Evolutionary conservation across 208 protist species (phyloP).

Genomic region (Acanthamoeba triangularis): DNA sequence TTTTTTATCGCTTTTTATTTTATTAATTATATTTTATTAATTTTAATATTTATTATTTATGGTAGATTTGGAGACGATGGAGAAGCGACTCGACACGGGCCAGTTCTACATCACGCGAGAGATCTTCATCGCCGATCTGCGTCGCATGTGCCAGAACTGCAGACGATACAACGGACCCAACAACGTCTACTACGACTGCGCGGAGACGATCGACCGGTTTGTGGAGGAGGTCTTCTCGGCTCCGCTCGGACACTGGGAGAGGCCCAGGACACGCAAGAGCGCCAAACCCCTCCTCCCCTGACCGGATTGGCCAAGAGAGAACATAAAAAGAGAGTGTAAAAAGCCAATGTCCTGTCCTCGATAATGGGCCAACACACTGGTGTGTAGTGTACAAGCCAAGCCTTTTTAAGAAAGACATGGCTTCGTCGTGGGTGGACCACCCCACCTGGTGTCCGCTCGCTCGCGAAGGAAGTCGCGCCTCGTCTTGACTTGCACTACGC

Average conservation of each 20-base stretch:
- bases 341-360: too few species aligned
- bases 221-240: conserved; percentile 36
- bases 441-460: too few species aligned
- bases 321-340: too few species aligned
- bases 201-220: conserved; percentile 49
- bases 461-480: background rate
- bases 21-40: background rate
- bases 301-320: background rate
- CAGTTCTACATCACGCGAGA: conserved; percentile 86
- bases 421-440: too few species aligned
- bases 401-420: too few species aligned
- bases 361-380: too few species aligned
- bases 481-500: background rate
- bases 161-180: conserved; percentile 18
- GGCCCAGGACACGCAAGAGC: conserved; percentile 5
- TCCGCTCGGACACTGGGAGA: conserved; percentile 5
- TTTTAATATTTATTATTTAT: background rate
- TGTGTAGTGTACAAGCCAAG: too few species aligned
- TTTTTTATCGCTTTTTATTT: background rate
- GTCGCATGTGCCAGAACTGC: conserved; percentile 82
- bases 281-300: background rate
- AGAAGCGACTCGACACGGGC: conserved; percentile 40
- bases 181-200: conserved; percentile 50
- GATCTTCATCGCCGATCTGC: conserved; percentile 86
- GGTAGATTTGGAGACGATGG: conserved; percentile 82